These are phyloP conservation scores for Euphorbia tirucalli DNA, from an alignment of 345 rosid genomes.

Conservation along the genomic window DNA sequence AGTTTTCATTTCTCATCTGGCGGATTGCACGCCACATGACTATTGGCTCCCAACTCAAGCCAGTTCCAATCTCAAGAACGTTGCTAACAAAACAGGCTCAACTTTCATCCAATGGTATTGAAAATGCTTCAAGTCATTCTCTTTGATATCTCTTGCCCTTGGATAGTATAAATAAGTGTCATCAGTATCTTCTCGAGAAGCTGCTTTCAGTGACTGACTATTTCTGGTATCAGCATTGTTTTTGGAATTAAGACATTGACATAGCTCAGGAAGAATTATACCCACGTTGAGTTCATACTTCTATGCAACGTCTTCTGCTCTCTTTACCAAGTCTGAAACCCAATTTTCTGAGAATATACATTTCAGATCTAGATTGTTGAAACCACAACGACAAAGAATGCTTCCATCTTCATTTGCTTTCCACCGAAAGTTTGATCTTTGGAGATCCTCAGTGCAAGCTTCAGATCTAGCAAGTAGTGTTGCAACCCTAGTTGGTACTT, in stretches of 20 bases:
- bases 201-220: constrained; percentile 44
- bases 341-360: constrained; percentile 34
- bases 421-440: constrained; percentile 32
- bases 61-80: constrained; percentile 53
- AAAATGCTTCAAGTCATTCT: constrained; percentile 56
- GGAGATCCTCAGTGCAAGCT: constrained; percentile 9
- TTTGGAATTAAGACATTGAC: constrained; percentile 45
- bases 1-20: constrained; percentile 34
- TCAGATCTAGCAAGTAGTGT: no score
- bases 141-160: constrained; percentile 34
- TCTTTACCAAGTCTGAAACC: constrained; percentile 42
- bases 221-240: constrained; percentile 31
- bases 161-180: constrained; percentile 69
- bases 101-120: constrained; percentile 73
- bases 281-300: neutral
- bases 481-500: neutral
- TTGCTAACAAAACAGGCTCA: constrained; percentile 68
- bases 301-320: constrained; percentile 28
- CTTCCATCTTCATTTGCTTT: constrained; percentile 49
- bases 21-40: constrained; percentile 80
- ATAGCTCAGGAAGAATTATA: constrained; percentile 18
- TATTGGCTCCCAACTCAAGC: constrained; percentile 85
- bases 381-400: constrained; percentile 54
- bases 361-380: constrained; percentile 38
- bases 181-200: constrained; percentile 46